These are phyloP conservation scores for Nyssa sinensis DNA, from an alignment of 148 eudicot genomes.

Conservation along the genomic window DNA sequence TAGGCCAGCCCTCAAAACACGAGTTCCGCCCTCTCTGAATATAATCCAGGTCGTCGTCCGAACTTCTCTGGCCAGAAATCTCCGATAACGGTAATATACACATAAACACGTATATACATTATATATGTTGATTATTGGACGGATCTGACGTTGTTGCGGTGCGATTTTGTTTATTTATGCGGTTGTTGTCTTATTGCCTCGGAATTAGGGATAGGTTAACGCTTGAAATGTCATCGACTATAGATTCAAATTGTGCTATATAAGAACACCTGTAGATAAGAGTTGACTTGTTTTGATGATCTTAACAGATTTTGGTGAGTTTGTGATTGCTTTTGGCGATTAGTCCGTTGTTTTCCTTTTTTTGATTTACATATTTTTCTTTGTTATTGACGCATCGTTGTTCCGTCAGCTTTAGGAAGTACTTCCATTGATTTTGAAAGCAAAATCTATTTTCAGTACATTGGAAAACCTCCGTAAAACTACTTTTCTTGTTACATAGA, in stretches of 20 bases:
- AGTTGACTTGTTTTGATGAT: background rate
- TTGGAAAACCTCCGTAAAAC: too few species aligned
- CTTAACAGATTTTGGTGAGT: background rate
- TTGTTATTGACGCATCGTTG: background rate
- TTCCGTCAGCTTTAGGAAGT: background rate
- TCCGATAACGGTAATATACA: slow-evolving; percentile 10
- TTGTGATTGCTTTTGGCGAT: background rate
- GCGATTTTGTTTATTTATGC: background rate
- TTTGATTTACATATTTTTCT: background rate
- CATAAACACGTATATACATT: background rate
- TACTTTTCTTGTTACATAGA: too few species aligned
- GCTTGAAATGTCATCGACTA: background rate
- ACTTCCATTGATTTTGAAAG: background rate
- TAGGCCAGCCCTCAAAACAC: background rate
- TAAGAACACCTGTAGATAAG: background rate
- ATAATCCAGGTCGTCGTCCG: background rate
- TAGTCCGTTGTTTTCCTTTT: background rate
- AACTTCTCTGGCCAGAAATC: background rate
- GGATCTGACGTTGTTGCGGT: background rate
- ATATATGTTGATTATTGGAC: background rate
- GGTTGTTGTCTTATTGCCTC: background rate
- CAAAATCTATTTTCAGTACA: background rate
- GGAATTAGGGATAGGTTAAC: slow-evolving; percentile 1
- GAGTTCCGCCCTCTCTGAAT: background rate
- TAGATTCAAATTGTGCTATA: background rate